Evolutionary conservation across 495 filamentous ascomycete genomes (phyloP), one percentile per base, ranked within the genome.

Genomic region (Achaetomiella virescens): DNA sequence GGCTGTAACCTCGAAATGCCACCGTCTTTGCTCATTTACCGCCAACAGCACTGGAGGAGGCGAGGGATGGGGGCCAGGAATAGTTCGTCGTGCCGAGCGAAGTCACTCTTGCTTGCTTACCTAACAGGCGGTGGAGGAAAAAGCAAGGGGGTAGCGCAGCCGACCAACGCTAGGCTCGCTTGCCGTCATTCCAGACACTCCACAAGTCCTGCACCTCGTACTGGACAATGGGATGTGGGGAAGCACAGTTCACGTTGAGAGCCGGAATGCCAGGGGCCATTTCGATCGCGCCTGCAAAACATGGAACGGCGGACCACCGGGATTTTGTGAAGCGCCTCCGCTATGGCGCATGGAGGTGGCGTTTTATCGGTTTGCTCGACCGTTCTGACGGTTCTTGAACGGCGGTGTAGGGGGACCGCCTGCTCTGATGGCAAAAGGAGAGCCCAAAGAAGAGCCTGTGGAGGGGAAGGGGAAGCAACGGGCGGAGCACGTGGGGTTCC

Each of bases 181-280:
- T 62, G 66, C 66, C 66, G 66, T 62, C 33, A 41, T 67, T 61
- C 66, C 64, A 63, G 52, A 44, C 43, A 35, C n/a, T n/a, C n/a
- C n/a, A n/a, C n/a, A n/a, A n/a, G 42, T 27, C 5, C 44, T 60
- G 62, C 62, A 33, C 12, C 29, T 58, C 55, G 60, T 51, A 57
- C 65, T 69, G 66, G 66, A 10, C 40, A 42, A 27, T 17, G 22
- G 44, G 41, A 57, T 67, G 64, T 66, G 66, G 66, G 60, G 62
- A 58, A 56, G 20, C 37, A 44, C 24, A 52, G n/a, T n/a, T n/a
- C n/a, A 43, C 27, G 12, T 1, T 43, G 17, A 38, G 51, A 45
- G 51, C 51, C 52, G 48, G 48, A 36, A 55, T 48, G 35, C 21
- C 53, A 59, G 55, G 48, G 36, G 33, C 42, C 37, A 31, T 31